Base-by-base conservation (phyloP, 805 yeast species). In the Kodamaea laetipori region DNA sequence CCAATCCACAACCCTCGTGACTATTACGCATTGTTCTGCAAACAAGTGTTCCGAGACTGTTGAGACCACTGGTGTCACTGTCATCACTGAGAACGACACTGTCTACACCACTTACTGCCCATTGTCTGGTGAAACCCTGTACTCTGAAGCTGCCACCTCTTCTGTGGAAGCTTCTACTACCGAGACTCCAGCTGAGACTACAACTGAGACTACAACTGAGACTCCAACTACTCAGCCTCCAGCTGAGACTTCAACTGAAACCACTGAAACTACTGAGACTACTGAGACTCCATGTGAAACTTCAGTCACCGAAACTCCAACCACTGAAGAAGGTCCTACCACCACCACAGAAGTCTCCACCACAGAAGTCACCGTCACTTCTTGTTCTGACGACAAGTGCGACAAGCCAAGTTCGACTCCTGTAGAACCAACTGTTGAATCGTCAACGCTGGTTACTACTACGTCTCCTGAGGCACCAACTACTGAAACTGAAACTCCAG, bases 1-100 rank as follows among this genome's bases (percentile, higher is more conserved):
- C 13, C 43, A 47, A 27, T 44, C 53, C 2, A 57, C 66, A 26
- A 60, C 67, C 12, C 60, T 60, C 11, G 37, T 67, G 8, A 64
- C 70, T n/a, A 52, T 64, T 41, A 67, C 75, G 27, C 64, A 72
- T n/a, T 69, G 75, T 49, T 43, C 55, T 4, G 61, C 62, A 42
- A 37, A 67, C 53, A 60, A 51, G 44, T 69, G 74, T 51, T 27
- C 51, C 5, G 36, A 39, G 16, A 56, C 48, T 35, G 52, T 67
- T 12, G 55, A 57, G 28, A 67, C 74, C 41, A 60, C 69, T 42
- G 73, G 73, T 39, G 48, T 53, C 17, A 49, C 51, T 23, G 47
- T 50, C 16, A 50, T 45, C 27, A 55, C 57, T 19, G 44, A 45
- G 6, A 24, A 37, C 9, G 44, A 42, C 25, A 48, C 48, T n/a